Conservation (phyloP, 2,329 filamentous ascomycete genomes). For the Trichoderma sp. region DNA sequence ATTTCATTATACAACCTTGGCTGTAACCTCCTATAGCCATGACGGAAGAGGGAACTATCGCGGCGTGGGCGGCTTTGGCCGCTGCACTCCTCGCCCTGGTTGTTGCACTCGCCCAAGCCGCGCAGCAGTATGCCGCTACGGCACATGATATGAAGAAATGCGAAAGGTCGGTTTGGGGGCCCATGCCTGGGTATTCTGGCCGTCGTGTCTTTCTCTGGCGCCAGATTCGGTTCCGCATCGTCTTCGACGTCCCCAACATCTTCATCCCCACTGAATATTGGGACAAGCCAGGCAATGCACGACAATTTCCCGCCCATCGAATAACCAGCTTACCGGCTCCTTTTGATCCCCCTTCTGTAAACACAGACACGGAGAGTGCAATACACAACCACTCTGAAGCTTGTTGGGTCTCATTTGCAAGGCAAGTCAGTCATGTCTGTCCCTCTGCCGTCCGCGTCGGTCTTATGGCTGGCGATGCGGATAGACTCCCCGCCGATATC, state of each 20-base stretch:
- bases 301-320: background rate
- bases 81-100: too few relatives aligned
- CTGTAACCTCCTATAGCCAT: background rate
- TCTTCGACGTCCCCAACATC: background rate
- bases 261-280: background rate
- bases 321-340: background rate
- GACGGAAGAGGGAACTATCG: background rate
- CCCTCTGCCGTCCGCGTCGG: background rate
- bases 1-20: rapidly evolving
- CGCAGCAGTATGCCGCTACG: too few relatives aligned
- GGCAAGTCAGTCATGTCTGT: background rate
- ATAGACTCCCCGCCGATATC: background rate
- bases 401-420: background rate
- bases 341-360: background rate
- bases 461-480: background rate
- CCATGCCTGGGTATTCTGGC: too few relatives aligned
- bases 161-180: too few relatives aligned
- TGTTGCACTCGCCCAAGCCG: too few relatives aligned
- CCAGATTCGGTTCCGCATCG: too few relatives aligned
- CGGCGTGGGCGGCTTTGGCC: background rate
- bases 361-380: background rate
- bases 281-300: background rate
- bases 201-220: too few relatives aligned
- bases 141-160: too few relatives aligned
- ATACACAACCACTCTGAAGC: background rate